A percentile compares a stretch with the other conserved stretches of the same genome.
Evolutionary conservation across 768 basidiomycete genomes (phyloP).

Genomic region (Guyanaporus albipodus): DNA sequence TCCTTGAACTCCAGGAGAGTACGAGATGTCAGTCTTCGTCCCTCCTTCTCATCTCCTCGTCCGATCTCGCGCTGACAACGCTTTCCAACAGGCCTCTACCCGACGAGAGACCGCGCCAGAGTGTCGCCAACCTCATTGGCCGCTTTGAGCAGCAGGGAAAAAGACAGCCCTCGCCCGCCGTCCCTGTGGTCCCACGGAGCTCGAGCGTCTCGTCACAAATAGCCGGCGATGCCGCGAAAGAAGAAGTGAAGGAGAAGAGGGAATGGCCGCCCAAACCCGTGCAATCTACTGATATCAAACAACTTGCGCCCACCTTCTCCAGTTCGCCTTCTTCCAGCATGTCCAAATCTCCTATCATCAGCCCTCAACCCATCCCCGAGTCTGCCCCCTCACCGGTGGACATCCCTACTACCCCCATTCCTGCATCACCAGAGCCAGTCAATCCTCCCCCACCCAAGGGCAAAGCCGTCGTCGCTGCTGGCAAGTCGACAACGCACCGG

Average conservation of each 20-base stretch:
- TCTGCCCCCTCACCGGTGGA: slow-evolving; percentile 17
- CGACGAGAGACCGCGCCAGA: slow-evolving; percentile 83
- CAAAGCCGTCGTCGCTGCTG: slow-evolving; percentile 11
- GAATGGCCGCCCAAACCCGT: slow-evolving; percentile 70
- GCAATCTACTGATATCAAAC: slow-evolving; percentile 33
- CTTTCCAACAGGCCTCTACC: slow-evolving; percentile 64
- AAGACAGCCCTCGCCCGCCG: slow-evolving; percentile 44
- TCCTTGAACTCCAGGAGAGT: slow-evolving; percentile 18
- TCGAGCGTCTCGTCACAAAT: slow-evolving; percentile 64
- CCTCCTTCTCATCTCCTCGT: not conserved
- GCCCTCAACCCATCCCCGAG: slow-evolving; percentile 31
- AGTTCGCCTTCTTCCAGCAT: slow-evolving; percentile 26
- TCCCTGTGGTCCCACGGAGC: slow-evolving; percentile 47
- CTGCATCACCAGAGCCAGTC: slow-evolving; percentile 19
- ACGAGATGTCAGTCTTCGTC: slow-evolving; percentile 27
- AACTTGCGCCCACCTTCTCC: slow-evolving; percentile 34
- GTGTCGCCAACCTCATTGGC: slow-evolving; percentile 88
- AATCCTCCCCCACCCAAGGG: slow-evolving; percentile 21
- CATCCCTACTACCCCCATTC: slow-evolving; percentile 18
- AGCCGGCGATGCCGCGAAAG: slow-evolving; percentile 60
- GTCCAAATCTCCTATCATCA: slow-evolving; percentile 18
- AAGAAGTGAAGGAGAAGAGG: slow-evolving; percentile 64
- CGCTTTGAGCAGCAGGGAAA: slow-evolving; percentile 82
- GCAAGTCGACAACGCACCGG: slow-evolving; percentile 22
- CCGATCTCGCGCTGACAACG: slow-evolving; percentile 14